phyloP scores from a whole-genome alignment of 805 yeast species.

The Monosporozyma servazzii region DNA sequence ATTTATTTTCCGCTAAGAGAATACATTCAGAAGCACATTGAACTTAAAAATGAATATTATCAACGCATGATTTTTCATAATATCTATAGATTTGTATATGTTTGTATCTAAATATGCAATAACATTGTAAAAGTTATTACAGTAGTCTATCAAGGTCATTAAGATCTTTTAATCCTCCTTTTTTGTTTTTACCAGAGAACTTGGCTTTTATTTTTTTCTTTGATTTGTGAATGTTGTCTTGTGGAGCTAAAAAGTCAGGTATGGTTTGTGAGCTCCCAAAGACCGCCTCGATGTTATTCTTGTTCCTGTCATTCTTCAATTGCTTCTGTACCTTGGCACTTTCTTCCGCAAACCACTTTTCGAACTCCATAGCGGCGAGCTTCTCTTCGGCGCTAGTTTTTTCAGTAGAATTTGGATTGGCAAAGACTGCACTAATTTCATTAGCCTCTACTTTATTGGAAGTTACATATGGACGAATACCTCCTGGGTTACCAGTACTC shows the following conservation, averaged over 20 bases:
- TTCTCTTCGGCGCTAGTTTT: constrained; percentile 47
- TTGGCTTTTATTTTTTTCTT: constrained; percentile 15
- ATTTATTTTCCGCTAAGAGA: constrained; percentile 1
- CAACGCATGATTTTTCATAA: neutral
- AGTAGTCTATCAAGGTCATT: neutral
- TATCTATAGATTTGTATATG: neutral
- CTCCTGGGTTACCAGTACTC: constrained; percentile 17
- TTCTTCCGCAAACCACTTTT: constrained; percentile 81
- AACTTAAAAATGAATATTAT: neutral
- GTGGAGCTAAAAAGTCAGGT: constrained; percentile 11
- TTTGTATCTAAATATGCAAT: neutral
- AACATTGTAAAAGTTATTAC: neutral
- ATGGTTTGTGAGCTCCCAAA: constrained; percentile 14
- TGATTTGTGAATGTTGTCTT: constrained; percentile 1
- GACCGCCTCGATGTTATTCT: constrained; percentile 8
- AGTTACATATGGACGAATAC: constrained; percentile 13
- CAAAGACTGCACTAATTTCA: constrained; percentile 7
- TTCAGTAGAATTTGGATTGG: constrained; percentile 1
- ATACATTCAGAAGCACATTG: neutral
- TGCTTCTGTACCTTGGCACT: constrained; percentile 50
- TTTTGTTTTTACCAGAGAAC: constrained; percentile 10
- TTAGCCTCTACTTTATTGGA: constrained; percentile 4
- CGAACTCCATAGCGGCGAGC: constrained; percentile 76
- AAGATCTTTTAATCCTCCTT: neutral
- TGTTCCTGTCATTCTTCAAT: constrained; percentile 10